Base-by-base conservation (phyloP, 129 eudicot species). In the Artemisia argyi region DNA sequence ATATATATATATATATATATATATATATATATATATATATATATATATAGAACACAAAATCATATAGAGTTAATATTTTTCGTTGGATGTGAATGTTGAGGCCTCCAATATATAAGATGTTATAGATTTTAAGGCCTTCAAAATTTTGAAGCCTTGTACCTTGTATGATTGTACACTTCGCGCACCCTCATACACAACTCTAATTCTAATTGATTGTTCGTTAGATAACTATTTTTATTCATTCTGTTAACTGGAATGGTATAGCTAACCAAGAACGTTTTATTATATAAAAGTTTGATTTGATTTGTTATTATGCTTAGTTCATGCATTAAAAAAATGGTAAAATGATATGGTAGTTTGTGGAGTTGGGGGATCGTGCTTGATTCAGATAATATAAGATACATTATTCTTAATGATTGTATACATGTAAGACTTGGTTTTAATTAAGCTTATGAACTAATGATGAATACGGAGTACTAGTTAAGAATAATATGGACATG, bases 291-390 rank as follows among this genome's bases (percentile, higher is more conserved):
- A 28, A 3, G 35, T 6, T 30, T 30, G 57, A 57, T 57, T 57
- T 57, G 62, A 20, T 57, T 2, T 3, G 30, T 57, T 16, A 17
- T 57, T 19, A 24, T 57, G 62, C 30, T 57, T 57, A 57, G 30
- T 57, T 57, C 62, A 57, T 57, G 62, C 62, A 57, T 57, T 57
- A 57, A 10, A 57, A 57, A 57, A 57, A 16, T 57, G 62, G 20
- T 1, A 57, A 18, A 19, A 9, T 57, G 62, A 57, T 57, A 57
- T 18, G 62, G 22, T 17, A 57, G 62, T 17, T 57, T 57, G 26
- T 18, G 26, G 22, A 57, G 62, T 57, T 57, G 62, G 62, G 11
- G 22, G 62, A 57, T 57, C 62, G 62, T 57, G 62, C 28, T 16
- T 17, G 62, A 57, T 5, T 24, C 3, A 7, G 22, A 16, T 52